Conservation (phyloP, 352 stramenopile species). For the Pythium inflatum region DNA sequence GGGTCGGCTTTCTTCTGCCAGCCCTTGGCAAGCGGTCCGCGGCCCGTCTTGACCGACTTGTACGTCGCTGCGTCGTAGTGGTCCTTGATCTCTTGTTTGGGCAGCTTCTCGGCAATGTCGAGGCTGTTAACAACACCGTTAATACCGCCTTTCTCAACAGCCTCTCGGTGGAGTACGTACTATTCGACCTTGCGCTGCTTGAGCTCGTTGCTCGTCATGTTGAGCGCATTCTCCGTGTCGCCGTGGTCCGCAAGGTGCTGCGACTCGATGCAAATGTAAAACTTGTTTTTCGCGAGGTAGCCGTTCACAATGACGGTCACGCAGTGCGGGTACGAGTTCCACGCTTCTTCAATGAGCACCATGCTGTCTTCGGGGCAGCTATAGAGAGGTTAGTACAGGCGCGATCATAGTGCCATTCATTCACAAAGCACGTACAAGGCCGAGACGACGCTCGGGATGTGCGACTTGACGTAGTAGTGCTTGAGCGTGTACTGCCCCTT, state of each 20-base stretch:
- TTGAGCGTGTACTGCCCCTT: slow-evolving; percentile 90
- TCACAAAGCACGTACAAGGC: slow-evolving; percentile 56
- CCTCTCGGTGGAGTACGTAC: too few relatives aligned
- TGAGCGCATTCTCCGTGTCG: slow-evolving; percentile 68
- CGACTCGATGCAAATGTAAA: slow-evolving; percentile 87
- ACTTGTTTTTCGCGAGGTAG: slow-evolving; percentile 87
- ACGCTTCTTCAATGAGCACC: slow-evolving; percentile 85
- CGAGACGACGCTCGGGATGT: slow-evolving; percentile 81
- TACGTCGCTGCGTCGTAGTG: slow-evolving; percentile 61
- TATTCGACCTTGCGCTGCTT: slow-evolving; percentile 74
- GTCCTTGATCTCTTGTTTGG: slow-evolving; percentile 78
- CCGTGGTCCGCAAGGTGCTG: slow-evolving; percentile 66
- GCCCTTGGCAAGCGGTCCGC: slow-evolving; percentile 63
- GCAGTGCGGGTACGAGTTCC: slow-evolving; percentile 88
- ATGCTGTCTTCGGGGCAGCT: slow-evolving; percentile 86
- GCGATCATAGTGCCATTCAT: background rate
- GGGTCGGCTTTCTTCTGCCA: slow-evolving; percentile 76
- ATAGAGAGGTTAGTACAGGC: too few relatives aligned
- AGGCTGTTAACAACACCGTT: too few relatives aligned
- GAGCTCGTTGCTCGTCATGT: slow-evolving; percentile 73
- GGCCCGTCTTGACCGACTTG: slow-evolving; percentile 24
- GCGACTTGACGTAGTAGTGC: slow-evolving; percentile 88
- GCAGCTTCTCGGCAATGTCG: slow-evolving; percentile 75
- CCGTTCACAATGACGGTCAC: slow-evolving; percentile 86
- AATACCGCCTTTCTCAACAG: too few relatives aligned